Percentiles rank a stretch among this genome's conserved stretches.
Evolutionary conservation across 2,329 filamentous ascomycete species (phyloP).

Genomic region (Annulohypoxylon truncatum): DNA sequence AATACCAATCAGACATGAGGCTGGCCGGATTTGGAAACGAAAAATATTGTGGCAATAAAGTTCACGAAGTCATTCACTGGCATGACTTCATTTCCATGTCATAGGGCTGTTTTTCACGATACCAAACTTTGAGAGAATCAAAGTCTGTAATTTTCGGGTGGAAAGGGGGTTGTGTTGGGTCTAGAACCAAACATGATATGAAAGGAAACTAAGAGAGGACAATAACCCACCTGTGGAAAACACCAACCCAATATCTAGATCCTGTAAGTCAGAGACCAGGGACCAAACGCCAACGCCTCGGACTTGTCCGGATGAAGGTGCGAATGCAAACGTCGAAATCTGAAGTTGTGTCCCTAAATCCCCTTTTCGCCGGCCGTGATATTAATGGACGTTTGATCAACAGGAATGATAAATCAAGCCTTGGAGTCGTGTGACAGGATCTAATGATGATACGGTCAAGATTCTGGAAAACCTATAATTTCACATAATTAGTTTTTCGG

Average conservation of each 20-base stretch:
- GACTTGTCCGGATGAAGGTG: constrained; percentile 44
- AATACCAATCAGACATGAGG: not conserved
- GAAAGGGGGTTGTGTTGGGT: not conserved
- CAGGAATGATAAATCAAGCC: constrained; percentile 35
- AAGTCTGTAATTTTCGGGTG: too few species aligned
- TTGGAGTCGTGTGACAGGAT: constrained; percentile 43
- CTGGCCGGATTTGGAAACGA: not conserved
- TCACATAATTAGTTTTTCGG: constrained; percentile 8
- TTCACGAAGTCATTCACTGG: not conserved
- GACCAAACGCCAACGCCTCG: constrained; percentile 52
- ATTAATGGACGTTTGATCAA: constrained; percentile 39
- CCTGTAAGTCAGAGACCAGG: constrained; percentile 48
- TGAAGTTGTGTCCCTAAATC: constrained; percentile 45
- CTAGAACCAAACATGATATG: not conserved
- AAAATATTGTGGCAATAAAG: not conserved
- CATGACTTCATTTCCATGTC: not conserved
- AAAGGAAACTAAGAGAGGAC: not conserved
- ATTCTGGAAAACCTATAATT: constrained; percentile 37
- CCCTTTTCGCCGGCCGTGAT: constrained; percentile 37
- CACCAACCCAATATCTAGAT: constrained; percentile 49
- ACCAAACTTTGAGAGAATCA: not conserved
- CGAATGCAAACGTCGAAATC: constrained; percentile 48
- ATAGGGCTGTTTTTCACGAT: not conserved
- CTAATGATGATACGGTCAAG: constrained; percentile 39
- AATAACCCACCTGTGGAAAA: constrained; percentile 41